Conservation (phyloP, 2,329 filamentous ascomycete species). For the Geoglossum cookeanum region DNA sequence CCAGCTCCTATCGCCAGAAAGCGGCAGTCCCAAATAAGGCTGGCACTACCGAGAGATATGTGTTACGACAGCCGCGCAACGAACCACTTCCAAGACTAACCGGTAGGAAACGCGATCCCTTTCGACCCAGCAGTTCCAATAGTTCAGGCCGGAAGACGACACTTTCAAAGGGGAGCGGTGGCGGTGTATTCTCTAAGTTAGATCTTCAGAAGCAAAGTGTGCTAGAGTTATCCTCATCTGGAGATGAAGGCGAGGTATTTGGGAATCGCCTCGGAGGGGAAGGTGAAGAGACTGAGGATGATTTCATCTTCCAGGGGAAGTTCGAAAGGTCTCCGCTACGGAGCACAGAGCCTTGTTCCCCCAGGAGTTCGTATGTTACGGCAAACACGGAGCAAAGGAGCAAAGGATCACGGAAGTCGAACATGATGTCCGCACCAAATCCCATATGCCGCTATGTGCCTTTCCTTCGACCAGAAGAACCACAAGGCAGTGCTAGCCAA, state of each 20-base stretch:
- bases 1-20: neutral
- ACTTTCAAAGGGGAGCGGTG: constrained; percentile 21
- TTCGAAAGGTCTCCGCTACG: neutral
- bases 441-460: neutral
- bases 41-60: neutral
- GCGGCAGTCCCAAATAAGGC: neutral
- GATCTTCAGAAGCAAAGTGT: constrained; percentile 27
- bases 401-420: neutral
- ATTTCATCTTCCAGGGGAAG: neutral
- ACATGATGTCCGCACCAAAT: neutral
- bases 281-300: neutral
- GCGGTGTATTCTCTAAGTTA: constrained; percentile 18
- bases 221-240: constrained; percentile 29
- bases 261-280: neutral
- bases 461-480: neutral
- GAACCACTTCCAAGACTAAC: neutral
- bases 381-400: neutral
- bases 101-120: neutral
- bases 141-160: constrained; percentile 9
- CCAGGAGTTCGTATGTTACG: neutral
- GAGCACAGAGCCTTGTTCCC: neutral
- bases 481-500: neutral
- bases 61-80: neutral
- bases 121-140: neutral
- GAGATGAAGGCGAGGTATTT: constrained; percentile 21